phyloP scores from a whole-genome alignment of 228 moss, liverwort and hornwort genomes.

The Sphagnum fallax region DNA sequence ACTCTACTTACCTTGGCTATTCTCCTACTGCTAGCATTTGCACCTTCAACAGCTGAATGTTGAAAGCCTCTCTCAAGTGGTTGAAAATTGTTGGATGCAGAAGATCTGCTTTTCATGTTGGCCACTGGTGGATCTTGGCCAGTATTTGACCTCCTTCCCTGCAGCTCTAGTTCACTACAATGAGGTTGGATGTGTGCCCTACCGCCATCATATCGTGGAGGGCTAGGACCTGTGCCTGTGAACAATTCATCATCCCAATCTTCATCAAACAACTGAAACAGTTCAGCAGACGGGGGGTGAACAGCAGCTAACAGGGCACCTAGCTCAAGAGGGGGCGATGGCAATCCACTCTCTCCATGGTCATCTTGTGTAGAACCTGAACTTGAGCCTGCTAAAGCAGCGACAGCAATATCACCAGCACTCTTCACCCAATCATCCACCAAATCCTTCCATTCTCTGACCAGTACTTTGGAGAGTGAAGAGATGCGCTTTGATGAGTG shows the following conservation, averaged over 20 bases:
- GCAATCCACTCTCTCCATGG: conserved; percentile 65
- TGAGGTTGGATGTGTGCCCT: conserved; percentile 40
- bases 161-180: conserved; percentile 35
- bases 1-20: conserved; percentile 22
- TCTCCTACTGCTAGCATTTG: conserved; percentile 29
- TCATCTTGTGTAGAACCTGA: conserved; percentile 44
- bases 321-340: conserved; percentile 84
- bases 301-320: conserved; percentile 70
- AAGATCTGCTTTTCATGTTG: conserved; percentile 39
- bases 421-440: conserved; percentile 77
- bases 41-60: conserved; percentile 22
- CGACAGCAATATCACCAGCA: conserved; percentile 35
- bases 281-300: conserved; percentile 51
- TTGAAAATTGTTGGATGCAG: conserved; percentile 47
- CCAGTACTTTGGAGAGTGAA: conserved; percentile 49
- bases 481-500: conserved; percentile 61
- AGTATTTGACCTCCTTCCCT: conserved; percentile 26
- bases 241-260: conserved; percentile 68
- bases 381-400: conserved; percentile 45
- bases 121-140: conserved; percentile 47
- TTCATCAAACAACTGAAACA: conserved; percentile 36
- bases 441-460: conserved; percentile 81
- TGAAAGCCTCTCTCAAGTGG: conserved; percentile 15
- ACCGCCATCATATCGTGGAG: conserved; percentile 67
- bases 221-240: conserved; percentile 84